Evolutionary conservation across 345 rosid species (phyloP).

Genomic region (Clarkia xantiana): DNA sequence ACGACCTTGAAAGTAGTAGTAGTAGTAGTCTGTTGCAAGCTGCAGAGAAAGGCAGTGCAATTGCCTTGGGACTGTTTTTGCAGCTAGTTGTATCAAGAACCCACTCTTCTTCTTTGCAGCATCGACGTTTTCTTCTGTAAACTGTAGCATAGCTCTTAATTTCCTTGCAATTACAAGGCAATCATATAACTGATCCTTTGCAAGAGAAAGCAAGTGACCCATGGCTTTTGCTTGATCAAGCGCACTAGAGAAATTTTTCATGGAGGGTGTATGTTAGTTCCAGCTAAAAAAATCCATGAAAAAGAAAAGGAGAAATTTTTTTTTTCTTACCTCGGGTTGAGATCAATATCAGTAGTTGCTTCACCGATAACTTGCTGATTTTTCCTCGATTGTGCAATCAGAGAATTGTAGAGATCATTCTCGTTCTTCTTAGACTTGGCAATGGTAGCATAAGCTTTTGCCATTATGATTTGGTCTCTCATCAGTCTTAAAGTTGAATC

Average conservation of each 20-base stretch:
- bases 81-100: constrained; percentile 90
- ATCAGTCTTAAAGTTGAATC: constrained; percentile 78
- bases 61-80: constrained; percentile 79
- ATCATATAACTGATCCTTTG: constrained; percentile 71
- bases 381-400: constrained; percentile 43
- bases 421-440: constrained; percentile 63
- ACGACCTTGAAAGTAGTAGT: constrained; percentile 27
- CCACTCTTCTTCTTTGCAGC: constrained; percentile 66
- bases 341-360: constrained; percentile 72
- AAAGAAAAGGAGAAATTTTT: constrained; percentile 8
- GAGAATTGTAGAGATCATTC: constrained; percentile 37
- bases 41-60: constrained; percentile 85
- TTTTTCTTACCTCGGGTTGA: constrained; percentile 47
- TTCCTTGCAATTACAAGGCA: constrained; percentile 63
- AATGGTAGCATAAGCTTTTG: constrained; percentile 80
- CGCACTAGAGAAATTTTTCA: constrained; percentile 29
- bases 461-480: constrained; percentile 95
- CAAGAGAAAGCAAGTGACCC: constrained; percentile 74
- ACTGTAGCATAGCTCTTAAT: constrained; percentile 76
- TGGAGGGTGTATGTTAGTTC: constrained; percentile 2
- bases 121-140: constrained; percentile 46
- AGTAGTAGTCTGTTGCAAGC: constrained; percentile 61
- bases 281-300: constrained; percentile 8
- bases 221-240: constrained; percentile 78
- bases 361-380: constrained; percentile 57